Percentiles rank a stretch among this genome's conserved stretches.
Evolutionary conservation across 169 alveolate species (phyloP).

Genomic region (Babesia gibsoni): DNA sequence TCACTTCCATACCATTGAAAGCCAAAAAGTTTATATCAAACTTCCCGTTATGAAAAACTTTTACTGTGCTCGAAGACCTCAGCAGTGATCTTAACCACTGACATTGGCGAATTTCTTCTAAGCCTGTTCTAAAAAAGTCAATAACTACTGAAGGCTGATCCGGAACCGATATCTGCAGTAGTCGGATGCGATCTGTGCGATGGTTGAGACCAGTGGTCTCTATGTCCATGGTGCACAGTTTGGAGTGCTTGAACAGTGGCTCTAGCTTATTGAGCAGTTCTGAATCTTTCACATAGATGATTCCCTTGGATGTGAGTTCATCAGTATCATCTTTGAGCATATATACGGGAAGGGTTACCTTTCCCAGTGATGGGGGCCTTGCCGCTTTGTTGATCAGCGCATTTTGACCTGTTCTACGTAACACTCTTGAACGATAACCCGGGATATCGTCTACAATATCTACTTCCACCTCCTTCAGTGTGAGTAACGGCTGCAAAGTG

Average conservation of each 20-base stretch:
- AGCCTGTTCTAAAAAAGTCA: constrained; percentile 63
- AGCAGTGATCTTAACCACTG: constrained; percentile 57
- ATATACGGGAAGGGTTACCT: constrained; percentile 30
- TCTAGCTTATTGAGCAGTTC: constrained; percentile 49
- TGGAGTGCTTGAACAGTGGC: constrained; percentile 54
- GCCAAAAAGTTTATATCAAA: constrained; percentile 77
- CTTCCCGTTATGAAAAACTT: constrained; percentile 82
- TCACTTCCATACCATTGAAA: constrained; percentile 43
- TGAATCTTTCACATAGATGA: constrained; percentile 51
- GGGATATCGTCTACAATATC: background rate
- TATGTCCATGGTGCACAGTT: constrained; percentile 73
- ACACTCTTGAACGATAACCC: constrained; percentile 2
- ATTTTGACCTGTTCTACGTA: constrained; percentile 2
- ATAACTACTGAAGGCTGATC: constrained; percentile 69
- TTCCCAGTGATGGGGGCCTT: background rate
- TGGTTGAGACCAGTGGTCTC: constrained; percentile 85
- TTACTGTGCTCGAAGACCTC: constrained; percentile 49
- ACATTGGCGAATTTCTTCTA: constrained; percentile 37
- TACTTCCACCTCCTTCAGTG: constrained; percentile 17
- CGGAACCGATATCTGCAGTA: constrained; percentile 71
- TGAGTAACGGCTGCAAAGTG: constrained; percentile 18
- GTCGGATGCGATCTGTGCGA: constrained; percentile 64
- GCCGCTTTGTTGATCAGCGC: background rate
- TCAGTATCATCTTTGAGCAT: constrained; percentile 3
- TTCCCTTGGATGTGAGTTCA: constrained; percentile 37